These are phyloP conservation scores for Ophiostoma australiae DNA, from an alignment of 2,329 filamentous ascomycete species.

Conservation along the genomic window DNA sequence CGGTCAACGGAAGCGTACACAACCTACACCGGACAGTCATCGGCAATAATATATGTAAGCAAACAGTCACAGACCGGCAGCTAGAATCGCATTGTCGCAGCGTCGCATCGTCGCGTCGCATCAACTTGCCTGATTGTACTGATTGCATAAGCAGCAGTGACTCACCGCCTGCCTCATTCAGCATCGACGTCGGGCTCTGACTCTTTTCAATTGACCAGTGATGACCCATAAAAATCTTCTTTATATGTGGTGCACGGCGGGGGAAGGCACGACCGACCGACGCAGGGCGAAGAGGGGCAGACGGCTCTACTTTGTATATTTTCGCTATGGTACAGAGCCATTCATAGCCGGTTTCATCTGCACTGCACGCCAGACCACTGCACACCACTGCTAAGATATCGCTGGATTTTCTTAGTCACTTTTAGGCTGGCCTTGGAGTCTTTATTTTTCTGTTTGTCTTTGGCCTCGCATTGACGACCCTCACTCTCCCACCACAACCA, in stretches of 20 bases:
- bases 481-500: slow-evolving; percentile 8
- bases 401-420: slow-evolving; percentile 3
- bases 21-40: neutral
- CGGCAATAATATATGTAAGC: neutral
- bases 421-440: slow-evolving; percentile 8
- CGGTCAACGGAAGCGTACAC: neutral
- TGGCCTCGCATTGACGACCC: neutral
- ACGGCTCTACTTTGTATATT: neutral
- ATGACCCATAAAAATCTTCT: slow-evolving; percentile 2
- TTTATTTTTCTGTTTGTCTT: neutral
- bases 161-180: neutral
- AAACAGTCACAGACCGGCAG: neutral
- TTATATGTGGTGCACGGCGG: slow-evolving; percentile 10
- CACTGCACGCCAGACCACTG: neutral
- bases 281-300: slow-evolving; percentile 22
- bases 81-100: neutral
- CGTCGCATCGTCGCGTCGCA: neutral
- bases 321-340: slow-evolving; percentile 11
- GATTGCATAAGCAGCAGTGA: neutral
- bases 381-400: neutral
- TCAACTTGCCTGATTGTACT: neutral
- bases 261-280: slow-evolving; percentile 21
- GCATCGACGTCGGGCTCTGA: neutral
- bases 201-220: neutral
- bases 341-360: slow-evolving; percentile 17